Evolutionary conservation across 345 rosid species (phyloP), one percentile per base, ranked within the genome.

Genomic region (Salix brachista): DNA sequence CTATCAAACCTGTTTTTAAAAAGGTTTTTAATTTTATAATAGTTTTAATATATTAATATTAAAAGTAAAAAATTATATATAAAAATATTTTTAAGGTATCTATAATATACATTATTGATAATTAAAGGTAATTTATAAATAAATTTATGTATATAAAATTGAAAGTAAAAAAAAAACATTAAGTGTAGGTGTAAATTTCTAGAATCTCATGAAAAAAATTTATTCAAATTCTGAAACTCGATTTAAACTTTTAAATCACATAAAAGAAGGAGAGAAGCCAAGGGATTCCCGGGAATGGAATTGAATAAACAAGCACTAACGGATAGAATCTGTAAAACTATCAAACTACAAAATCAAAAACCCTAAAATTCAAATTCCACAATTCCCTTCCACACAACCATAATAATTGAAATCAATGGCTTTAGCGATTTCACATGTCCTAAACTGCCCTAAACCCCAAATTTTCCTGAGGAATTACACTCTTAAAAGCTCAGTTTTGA

Each of bases 401-500:
- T 25, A 65, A 36, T 18, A 3, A 9, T 64, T 68, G 28, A 25
- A 74, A 60, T 3, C 32, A 50, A 92, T 92, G 95, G 86, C 95
- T 78, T 78, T 71, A 75, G 77, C 92, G 36, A 67, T 90, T 74
- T 88, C 93, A 70, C 88, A 88, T 78, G 78, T 75, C 44, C 82
- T 87, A 74, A 86, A 73, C 70, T 84, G 79, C 85, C 86, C 89
- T 23, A 86, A 70, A 61, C 81, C 90, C 41, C 87, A 65, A 76
- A 50, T 89, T 72, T 32, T 79, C 23, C 52, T 8, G 0, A 67
- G 65, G 74, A 85, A 81, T 80, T 79, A 30, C 74, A 54, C 17
- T 67, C 71, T 65, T 65, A 64, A 71, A 28, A 54, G 72, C 80
- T 79, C 81, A 25, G 30, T 82, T 74, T 60, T 86, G 62, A 74